Conservation (phyloP, 768 basidiomycete species). For the Stropharia rugosoannulata region DNA sequence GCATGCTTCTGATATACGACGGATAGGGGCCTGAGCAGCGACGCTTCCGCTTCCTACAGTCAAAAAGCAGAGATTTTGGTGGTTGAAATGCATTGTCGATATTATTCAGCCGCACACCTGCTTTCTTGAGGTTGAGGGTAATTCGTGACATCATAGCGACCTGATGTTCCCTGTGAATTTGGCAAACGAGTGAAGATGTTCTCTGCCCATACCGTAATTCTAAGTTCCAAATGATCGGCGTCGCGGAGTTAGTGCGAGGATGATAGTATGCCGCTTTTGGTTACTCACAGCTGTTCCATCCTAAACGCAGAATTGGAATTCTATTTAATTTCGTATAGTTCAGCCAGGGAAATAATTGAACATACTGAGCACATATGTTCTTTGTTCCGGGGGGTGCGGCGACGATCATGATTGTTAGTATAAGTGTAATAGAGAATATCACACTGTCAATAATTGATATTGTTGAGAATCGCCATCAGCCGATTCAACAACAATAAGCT, state of each 20-base stretch:
- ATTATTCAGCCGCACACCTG: constrained; percentile 19
- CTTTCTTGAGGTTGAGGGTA: constrained; percentile 56
- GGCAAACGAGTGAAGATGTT: too few species aligned
- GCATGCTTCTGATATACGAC: constrained; percentile 7
- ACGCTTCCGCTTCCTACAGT: constrained; percentile 5
- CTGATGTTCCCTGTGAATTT: constrained; percentile 10
- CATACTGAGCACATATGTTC: constrained; percentile 48
- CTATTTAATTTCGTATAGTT: neutral
- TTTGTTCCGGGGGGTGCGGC: constrained; percentile 42
- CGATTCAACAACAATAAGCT: neutral
- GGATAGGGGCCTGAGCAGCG: constrained; percentile 4
- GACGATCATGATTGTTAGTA: constrained; percentile 46
- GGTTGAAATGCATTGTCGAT: constrained; percentile 3
- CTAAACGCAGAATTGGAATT: constrained; percentile 15
- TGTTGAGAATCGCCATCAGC: neutral
- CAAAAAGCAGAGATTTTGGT: constrained; percentile 18
- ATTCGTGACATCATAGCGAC: constrained; percentile 71
- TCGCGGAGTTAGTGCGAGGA: neutral
- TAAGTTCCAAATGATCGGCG: neutral
- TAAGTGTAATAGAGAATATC: constrained; percentile 43
- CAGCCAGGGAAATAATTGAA: neutral
- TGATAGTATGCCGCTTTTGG: neutral
- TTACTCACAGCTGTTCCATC: constrained; percentile 35
- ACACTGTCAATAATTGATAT: constrained; percentile 26
- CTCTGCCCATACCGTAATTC: neutral